Base-by-base conservation (phyloP, 176 grass and related monocot species). In the Poa pratensis region DNA sequence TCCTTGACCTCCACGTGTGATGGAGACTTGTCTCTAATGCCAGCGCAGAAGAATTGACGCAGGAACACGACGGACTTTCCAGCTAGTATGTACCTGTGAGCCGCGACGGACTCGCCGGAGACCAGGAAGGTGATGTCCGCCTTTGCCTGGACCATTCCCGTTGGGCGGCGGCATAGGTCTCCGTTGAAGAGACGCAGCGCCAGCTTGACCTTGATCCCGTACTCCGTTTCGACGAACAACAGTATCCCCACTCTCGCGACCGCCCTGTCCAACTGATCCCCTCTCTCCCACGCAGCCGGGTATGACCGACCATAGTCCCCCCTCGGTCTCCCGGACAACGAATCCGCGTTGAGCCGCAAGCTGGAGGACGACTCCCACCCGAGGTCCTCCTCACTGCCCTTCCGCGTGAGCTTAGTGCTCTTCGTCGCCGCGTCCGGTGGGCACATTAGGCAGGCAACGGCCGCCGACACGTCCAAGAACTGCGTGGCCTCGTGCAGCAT, bases 31-130 rank as follows among this genome's bases (percentile, higher is more conserved):
- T 82, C 78, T 28, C 13, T 49, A 22, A 82, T 73, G 1, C 39
- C 8, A n/a, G n/a, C n/a, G 6, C 53, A 26, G 6, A 57, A 87
- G 80, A 87, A 81, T 37, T 73, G 30, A 6, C 64, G 64, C 14
- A 72, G 61, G 45, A 80, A 86, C 16, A 86, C 64, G 0, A 20
- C 30, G 20, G 62, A 88, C 24, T 80, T 83, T 9, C 70, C 79
- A 0, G 70, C 70, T 4, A 88, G 80, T 45, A 81, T 53, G 27
- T 10, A 53, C 67, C 46, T 88, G 35, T 88, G 73, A 8, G 80
- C 53, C 0, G 34, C 43, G 11, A 85, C 32, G 5, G 32, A 69
- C 77, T 75, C 13, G 14, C 87, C 87, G 10, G 48, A 30, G 0
- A 89, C 75, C 3, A 66, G 0, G 14, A 85, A 89, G 4, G 3